Evolutionary conservation across 2,329 filamentous ascomycete genomes (phyloP), one percentile per base, ranked within the genome.

Genomic region (Botryosphaeria dothidea): DNA sequence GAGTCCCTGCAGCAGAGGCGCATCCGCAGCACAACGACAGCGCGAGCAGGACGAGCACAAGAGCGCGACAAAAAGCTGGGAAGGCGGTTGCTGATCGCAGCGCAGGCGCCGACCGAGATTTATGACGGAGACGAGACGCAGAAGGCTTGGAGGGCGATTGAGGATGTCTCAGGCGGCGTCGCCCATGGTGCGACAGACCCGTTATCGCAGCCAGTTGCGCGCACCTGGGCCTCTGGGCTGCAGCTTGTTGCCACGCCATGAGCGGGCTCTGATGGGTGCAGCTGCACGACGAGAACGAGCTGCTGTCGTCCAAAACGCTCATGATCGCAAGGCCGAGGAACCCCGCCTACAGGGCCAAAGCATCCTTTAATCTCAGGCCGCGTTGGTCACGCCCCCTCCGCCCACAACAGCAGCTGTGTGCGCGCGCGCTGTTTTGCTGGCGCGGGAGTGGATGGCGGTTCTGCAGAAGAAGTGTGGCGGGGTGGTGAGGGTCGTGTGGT

Each of bases 251-350:
- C 31, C 51, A 56, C 13, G 51, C 51, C 51, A 56, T 56, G 19
- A 21, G 29, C 52, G 52, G 52, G 52, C 49, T 29, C 25, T 21
- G 29, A n/a, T 25, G 17, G 8, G 31, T n/a, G 36, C 56, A 48
- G 56, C 62, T 64, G 62, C 62, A 64, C 19, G 62, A 64, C 62
- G 62, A 64, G 62, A 57, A 58, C 62, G 41, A 62, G 58, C 56
- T 46, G 56, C 49, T 25, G 49, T 52, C 49, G 23, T 43, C 52
- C 52, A 25, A 43, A 57, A 57, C 21, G 34, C 19, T 51, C 58
- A 62, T 62, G 58, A 51, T 60, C 29, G 56, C 56, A 60, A 48
- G 38, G 38, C 38, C 31, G 19, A 31, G 25, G 29, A 38, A 36
- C 57, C 57, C 57, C 57, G 57, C 57, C 57, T 61, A 43, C 57